Conservation (phyloP, 1,139 yeast genomes). For the Lodderomyces margitis region DNA sequence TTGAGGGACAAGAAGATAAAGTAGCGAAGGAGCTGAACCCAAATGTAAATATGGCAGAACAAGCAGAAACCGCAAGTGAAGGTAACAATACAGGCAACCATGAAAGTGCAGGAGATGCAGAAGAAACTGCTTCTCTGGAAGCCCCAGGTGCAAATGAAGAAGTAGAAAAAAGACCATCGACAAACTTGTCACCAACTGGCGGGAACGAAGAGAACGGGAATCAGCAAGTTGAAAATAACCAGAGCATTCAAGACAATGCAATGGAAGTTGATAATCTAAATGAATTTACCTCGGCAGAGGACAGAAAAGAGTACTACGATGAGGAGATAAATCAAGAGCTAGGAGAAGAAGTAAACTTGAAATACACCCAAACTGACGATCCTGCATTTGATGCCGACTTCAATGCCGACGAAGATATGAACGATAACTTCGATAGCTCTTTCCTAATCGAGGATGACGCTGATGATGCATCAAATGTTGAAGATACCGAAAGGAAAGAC, state of each 20-base stretch:
- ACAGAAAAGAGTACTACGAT: constrained; percentile 51
- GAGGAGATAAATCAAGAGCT: constrained; percentile 16
- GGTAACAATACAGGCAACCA: neutral
- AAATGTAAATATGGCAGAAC: neutral
- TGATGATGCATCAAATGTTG: constrained; percentile 21
- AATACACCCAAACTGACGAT: constrained; percentile 14
- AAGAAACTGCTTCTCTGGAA: neutral
- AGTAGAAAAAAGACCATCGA: too few species aligned
- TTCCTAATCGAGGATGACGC: constrained; percentile 15
- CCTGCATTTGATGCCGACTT: constrained; percentile 16
- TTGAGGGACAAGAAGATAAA: constrained; percentile 32
- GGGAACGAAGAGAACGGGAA: neutral
- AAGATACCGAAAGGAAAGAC: constrained; percentile 23
- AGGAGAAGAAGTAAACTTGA: constrained; percentile 17
- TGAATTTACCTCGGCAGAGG: constrained; percentile 26
- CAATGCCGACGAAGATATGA: constrained; percentile 12
- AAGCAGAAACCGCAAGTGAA: neutral
- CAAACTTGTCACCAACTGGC: too few species aligned
- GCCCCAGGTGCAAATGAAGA: too few species aligned
- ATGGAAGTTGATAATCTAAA: constrained; percentile 8
- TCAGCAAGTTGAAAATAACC: neutral
- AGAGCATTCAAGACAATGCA: neutral
- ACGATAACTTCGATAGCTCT: constrained; percentile 14
- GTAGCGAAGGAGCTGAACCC: neutral
- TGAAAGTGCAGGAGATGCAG: neutral